Evolutionary conservation across 164 flowering plant genomes (phyloP).

Genomic region (Chimonanthus praecox): DNA sequence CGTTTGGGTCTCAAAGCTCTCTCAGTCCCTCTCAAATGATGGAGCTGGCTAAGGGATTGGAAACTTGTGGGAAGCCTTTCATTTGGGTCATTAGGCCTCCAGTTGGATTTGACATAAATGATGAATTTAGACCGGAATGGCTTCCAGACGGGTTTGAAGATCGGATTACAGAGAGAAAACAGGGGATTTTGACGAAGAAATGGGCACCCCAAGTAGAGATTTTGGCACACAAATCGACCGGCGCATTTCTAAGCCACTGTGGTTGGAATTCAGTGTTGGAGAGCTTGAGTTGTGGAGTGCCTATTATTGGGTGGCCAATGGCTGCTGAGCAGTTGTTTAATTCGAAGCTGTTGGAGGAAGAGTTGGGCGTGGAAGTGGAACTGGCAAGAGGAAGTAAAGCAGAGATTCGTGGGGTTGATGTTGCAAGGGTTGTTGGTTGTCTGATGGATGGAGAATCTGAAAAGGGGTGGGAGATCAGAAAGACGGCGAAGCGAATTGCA

Average conservation of each 20-base stretch:
- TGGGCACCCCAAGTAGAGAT: conserved; percentile 23
- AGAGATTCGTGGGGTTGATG: neutral
- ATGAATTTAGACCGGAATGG: conserved; percentile 8
- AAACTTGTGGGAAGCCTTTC: conserved; percentile 4
- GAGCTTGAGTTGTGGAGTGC: conserved; percentile 15
- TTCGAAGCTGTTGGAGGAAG: conserved; percentile 13
- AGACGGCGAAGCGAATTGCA: neutral
- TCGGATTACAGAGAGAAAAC: conserved; percentile 3
- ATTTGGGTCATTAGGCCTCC: conserved; percentile 22
- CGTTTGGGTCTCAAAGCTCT: conserved; percentile 3
- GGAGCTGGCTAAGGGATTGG: conserved; percentile 8
- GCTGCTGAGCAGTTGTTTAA: conserved; percentile 9
- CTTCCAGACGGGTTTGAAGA: conserved; percentile 12
- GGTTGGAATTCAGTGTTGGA: conserved; percentile 22
- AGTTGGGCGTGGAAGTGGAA: conserved; percentile 9
- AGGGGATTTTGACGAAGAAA: conserved; percentile 8
- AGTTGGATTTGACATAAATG: conserved; percentile 12
- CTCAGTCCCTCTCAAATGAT: conserved; percentile 1
- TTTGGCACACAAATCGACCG: conserved; percentile 9
- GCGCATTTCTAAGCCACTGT: conserved; percentile 20
- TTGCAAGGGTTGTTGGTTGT: neutral
- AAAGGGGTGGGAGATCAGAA: conserved; percentile 7
- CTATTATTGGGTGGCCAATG: conserved; percentile 18
- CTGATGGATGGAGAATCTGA: conserved; percentile 2
- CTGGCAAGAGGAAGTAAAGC: neutral